Conservation (phyloP, 78 protist genomes). For the Dictyostelium capitatum region DNA sequence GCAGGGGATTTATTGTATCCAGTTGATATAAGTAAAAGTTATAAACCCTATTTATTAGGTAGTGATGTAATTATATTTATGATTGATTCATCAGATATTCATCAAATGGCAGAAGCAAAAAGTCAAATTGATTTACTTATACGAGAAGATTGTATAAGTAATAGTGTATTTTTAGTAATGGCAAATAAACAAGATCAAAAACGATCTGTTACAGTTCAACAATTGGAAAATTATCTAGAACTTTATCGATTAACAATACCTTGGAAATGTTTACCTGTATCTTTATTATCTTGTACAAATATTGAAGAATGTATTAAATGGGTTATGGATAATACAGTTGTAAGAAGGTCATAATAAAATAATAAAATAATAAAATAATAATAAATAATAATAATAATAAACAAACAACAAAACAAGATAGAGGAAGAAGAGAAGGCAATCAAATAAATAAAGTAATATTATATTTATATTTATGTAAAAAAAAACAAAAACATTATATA, state of each 20-base stretch:
- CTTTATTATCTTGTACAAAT: slow-evolving; percentile 4
- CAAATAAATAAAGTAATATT: too few species aligned
- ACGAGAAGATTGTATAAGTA: slow-evolving; percentile 31
- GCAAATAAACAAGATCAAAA: slow-evolving; percentile 75
- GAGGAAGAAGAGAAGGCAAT: too few species aligned
- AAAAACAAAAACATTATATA: neutral
- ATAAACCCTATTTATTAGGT: slow-evolving; percentile 48
- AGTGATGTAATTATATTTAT: slow-evolving; percentile 65
- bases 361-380: neutral
- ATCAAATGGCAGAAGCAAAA: slow-evolving; percentile 53
- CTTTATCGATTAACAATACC: slow-evolving; percentile 45
- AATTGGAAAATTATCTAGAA: slow-evolving; percentile 62
- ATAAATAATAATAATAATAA: neutral
- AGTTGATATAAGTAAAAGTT: slow-evolving; percentile 27
- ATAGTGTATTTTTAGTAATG: slow-evolving; percentile 60
- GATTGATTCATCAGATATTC: slow-evolving; percentile 67
- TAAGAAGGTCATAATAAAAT: slow-evolving; percentile 4
- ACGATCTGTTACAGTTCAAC: neutral
- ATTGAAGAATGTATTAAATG: slow-evolving; percentile 54
- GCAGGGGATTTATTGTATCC: slow-evolving; percentile 61
- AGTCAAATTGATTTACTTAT: slow-evolving; percentile 54
- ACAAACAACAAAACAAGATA: neutral
- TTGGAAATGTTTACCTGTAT: slow-evolving; percentile 58
- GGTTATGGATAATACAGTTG: slow-evolving; percentile 58
- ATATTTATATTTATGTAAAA: neutral